Base-by-base conservation (phyloP, 169 alveolate genomes). In the Sarcocystis neurona region DNA sequence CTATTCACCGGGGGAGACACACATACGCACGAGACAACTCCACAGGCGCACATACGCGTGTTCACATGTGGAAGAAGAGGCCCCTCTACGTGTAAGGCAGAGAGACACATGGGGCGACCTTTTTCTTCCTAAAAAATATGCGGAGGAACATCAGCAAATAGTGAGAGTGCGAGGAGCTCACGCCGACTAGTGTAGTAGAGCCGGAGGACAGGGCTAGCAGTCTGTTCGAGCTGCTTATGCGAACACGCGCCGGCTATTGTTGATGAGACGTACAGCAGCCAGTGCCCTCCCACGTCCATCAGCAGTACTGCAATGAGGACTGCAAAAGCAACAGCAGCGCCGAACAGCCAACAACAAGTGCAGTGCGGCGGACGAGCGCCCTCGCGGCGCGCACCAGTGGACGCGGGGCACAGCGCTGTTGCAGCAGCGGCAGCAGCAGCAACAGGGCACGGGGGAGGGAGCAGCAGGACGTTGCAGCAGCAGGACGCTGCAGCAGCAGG, bases 281-380 rank as follows among this genome's bases (percentile, higher is more conserved):
- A 79, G 86, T 89, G 92, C 37, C 92, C 92, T n/a, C 92, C 92
- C 50, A 89, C 58, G 58, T 89, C 92, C 20, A 78, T 30, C 34
- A 84, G 68, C 75, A 89, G 92, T 53, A 79, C 63, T 32, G 63
- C 4, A 20, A 89, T 60, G 53, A 89, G 41, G 0, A 12, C 92
- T 88, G 89, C 18, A 43, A 27, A 15, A 2, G 5, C 4, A 3
- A 63, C n/a, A 30, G 85, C 44, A 77, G 39, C 5, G 1, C 78
- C 30, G 0, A 44, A 37, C 43, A 27, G 15, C 53, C 18, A 50
- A 44, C 87, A 44, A 47, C 53, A 30, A 37, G 3, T 30, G 34
- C 34, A 0, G 6, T 50, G 23, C 74, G n/a, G 12, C n/a, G 46
- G 39, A 63, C 6, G 60, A 48, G 60, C 60, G 60, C 60, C 6